phyloP scores from a whole-genome alignment of 2,329 filamentous ascomycete genomes.

The Botrytis medusae region DNA sequence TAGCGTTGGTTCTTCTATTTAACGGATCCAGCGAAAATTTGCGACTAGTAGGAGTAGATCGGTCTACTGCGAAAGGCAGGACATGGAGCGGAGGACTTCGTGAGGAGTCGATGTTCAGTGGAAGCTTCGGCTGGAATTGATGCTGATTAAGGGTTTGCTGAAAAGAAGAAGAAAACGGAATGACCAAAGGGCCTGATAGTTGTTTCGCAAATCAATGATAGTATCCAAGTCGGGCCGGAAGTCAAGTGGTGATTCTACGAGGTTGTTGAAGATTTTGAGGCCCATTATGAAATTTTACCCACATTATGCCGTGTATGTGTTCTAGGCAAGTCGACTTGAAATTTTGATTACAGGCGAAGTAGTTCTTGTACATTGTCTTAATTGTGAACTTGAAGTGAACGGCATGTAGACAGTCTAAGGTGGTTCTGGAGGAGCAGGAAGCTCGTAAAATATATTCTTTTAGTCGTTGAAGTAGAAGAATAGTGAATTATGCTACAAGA shows the following conservation, averaged over 20 bases:
- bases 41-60: too few relatives aligned
- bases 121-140: neutral
- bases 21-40: neutral
- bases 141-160: neutral
- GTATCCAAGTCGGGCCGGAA: fast-evolving
- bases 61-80: neutral
- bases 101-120: neutral
- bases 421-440: neutral
- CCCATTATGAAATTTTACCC: too few relatives aligned
- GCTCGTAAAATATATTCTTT: neutral
- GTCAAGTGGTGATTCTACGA: neutral
- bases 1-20: neutral
- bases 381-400: neutral
- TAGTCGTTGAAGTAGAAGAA: neutral
- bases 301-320: neutral
- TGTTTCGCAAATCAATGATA: neutral
- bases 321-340: neutral
- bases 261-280: neutral
- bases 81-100: neutral
- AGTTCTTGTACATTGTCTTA: neutral
- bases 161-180: too few relatives aligned
- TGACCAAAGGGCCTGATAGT: neutral
- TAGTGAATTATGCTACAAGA: neutral
- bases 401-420: neutral
- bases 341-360: neutral